A percentile compares a stretch with the other conserved stretches of the same genome.
These are phyloP conservation scores for Porcisia deanei DNA, from an alignment of 208 protist species.

Conservation along the genomic window DNA sequence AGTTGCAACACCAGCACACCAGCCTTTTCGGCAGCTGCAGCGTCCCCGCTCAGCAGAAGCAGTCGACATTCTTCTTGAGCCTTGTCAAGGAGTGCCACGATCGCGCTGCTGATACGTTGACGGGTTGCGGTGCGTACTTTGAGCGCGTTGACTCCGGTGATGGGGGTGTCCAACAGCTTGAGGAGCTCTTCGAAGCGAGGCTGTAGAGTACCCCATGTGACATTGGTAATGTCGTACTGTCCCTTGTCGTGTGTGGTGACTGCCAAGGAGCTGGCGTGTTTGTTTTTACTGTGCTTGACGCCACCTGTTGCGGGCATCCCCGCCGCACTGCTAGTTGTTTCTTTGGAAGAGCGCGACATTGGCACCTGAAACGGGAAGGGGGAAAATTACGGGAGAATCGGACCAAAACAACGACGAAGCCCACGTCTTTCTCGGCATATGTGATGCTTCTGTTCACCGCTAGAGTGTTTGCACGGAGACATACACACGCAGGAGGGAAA, in stretches of 20 bases:
- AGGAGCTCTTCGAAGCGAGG: conserved; percentile 74
- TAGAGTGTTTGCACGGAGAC: neutral
- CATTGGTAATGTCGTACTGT: conserved; percentile 56
- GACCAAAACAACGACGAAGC: neutral
- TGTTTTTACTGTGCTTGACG: neutral
- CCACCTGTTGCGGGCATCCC: neutral
- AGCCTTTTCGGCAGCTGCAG: conserved; percentile 69
- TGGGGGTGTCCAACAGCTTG: conserved; percentile 57
- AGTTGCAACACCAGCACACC: conserved; percentile 80
- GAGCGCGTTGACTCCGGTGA: conserved; percentile 70
- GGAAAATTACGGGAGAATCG: neutral
- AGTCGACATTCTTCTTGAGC: conserved; percentile 75
- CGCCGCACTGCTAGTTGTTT: neutral
- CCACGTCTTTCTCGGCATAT: neutral
- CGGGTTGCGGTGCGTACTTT: conserved; percentile 52
- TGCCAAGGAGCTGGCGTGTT: neutral
- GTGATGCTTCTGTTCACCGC: no score
- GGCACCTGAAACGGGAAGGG: neutral
- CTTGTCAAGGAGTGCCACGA: conserved; percentile 60
- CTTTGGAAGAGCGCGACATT: neutral
- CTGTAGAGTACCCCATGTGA: conserved; percentile 73
- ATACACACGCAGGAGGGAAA: neutral
- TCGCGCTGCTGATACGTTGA: conserved; percentile 57
- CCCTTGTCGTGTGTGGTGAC: conserved; percentile 13
- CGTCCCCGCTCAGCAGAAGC: conserved; percentile 72